Percentiles rank a stretch among this genome's conserved stretches.
Evolutionary conservation across 257 asterid genomes (phyloP).

Genomic region (Nicotiana undulata): DNA sequence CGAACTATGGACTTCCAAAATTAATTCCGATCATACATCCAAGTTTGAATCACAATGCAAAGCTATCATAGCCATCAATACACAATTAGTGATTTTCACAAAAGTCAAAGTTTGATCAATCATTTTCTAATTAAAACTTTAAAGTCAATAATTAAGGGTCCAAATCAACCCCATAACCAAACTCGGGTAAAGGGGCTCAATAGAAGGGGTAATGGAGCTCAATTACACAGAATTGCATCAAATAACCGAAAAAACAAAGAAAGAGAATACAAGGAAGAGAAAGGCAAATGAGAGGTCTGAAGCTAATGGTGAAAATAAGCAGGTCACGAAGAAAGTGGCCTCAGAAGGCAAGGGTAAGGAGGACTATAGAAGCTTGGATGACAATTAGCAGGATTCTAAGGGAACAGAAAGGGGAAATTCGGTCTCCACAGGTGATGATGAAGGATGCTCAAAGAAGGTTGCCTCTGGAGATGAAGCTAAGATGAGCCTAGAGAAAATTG

Average conservation of each 20-base stretch:
- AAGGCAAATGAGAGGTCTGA: neutral
- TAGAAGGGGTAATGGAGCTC: neutral
- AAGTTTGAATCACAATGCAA: no score
- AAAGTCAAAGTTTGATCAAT: no score
- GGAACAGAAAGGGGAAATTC: neutral
- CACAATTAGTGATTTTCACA: no score
- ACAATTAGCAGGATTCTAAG: neutral
- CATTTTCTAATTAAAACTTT: no score
- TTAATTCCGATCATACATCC: no score
- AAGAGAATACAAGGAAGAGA: neutral
- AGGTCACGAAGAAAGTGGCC: neutral
- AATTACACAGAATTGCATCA: conserved; percentile 24
- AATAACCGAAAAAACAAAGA: neutral
- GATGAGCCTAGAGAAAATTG: conserved; percentile 26
- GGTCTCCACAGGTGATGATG: neutral
- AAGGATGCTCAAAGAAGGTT: conserved; percentile 12
- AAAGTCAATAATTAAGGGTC: no score
- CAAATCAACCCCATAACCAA: no score
- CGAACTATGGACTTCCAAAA: no score
- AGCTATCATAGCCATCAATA: no score
- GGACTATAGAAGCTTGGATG: neutral
- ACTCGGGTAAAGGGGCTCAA: no score
- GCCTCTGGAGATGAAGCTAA: conserved; percentile 16
- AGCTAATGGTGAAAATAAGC: neutral
- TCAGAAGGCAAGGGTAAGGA: conserved; percentile 1